phyloP scores from a whole-genome alignment of 495 filamentous ascomycete genomes.

The Neurospora sp. region DNA sequence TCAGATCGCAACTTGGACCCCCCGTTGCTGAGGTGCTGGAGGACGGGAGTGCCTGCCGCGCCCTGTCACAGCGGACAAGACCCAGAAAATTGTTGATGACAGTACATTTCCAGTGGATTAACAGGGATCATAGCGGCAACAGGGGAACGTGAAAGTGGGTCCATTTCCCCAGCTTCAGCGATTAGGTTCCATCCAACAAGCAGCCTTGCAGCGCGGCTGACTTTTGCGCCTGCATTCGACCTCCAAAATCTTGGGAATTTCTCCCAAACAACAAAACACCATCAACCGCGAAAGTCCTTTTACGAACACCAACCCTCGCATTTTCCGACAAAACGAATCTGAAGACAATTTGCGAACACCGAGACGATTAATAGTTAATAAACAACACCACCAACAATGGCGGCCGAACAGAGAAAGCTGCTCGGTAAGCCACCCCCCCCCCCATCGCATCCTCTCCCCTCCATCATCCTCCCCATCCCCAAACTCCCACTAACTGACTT shows the following conservation, averaged over 20 bases:
- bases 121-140: constrained; percentile 1
- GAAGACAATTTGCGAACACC: no score
- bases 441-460: background rate
- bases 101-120: background rate
- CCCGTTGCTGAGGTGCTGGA: background rate
- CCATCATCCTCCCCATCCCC: background rate
- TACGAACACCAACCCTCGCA: background rate
- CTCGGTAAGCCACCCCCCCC: constrained; percentile 50
- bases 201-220: constrained; percentile 24
- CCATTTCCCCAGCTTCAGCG: constrained; percentile 6
- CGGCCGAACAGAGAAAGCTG: constrained; percentile 90
- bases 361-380: no score
- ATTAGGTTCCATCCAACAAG: background rate
- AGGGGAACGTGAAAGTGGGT: background rate
- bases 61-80: background rate
- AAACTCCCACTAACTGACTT: constrained; percentile 8
- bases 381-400: constrained; percentile 48
- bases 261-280: background rate
- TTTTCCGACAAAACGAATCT: background rate
- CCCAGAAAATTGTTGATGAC: background rate
- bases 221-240: background rate
- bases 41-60: background rate
- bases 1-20: background rate
- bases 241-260: background rate
- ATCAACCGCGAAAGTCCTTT: background rate